Percentiles rank a stretch among this genome's conserved stretches.
phyloP scores from a whole-genome alignment of 2,329 filamentous ascomycete genomes.

The Penicillium brasilianum region DNA sequence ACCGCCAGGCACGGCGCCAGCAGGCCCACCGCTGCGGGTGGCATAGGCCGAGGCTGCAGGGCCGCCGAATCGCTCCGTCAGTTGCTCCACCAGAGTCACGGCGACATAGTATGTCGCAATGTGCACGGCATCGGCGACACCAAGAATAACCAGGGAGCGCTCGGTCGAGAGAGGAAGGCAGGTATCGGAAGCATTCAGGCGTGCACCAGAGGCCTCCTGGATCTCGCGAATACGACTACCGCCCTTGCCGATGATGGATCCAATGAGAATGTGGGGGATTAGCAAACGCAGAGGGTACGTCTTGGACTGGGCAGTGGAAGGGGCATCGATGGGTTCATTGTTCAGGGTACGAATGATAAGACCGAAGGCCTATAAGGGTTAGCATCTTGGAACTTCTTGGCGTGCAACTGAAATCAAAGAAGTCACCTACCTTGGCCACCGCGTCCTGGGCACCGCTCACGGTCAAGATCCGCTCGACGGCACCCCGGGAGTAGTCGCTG shows the following conservation, averaged over 20 bases:
- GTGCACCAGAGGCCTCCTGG: slow-evolving; percentile 94
- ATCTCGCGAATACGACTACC: slow-evolving; percentile 97
- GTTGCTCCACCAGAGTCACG: slow-evolving; percentile 95
- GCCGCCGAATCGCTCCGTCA: slow-evolving; percentile 94
- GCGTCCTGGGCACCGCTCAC: slow-evolving; percentile 97
- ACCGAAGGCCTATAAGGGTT: slow-evolving; percentile 73
- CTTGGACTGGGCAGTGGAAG: slow-evolving; percentile 93
- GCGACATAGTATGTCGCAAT: slow-evolving; percentile 99
- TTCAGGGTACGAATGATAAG: slow-evolving; percentile 97
- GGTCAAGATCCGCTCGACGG: slow-evolving; percentile 95
- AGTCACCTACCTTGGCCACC: slow-evolving; percentile 79
- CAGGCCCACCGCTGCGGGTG: slow-evolving; percentile 88
- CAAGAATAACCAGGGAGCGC: slow-evolving; percentile 95
- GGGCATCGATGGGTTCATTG: slow-evolving; percentile 86
- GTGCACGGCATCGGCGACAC: slow-evolving; percentile 96
- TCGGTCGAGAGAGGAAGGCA: slow-evolving; percentile 94
- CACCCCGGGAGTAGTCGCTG: slow-evolving; percentile 95
- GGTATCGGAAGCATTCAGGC: slow-evolving; percentile 93
- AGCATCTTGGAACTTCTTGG: neutral
- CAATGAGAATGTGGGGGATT: slow-evolving; percentile 95
- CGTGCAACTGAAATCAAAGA: no score
- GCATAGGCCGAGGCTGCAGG: slow-evolving; percentile 97
- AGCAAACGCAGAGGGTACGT: slow-evolving; percentile 95
- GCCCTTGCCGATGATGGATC: slow-evolving; percentile 97
- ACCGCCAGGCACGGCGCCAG: slow-evolving; percentile 90